These are phyloP conservation scores for Hypholoma fasciculare DNA, from an alignment of 768 basidiomycete species.

Conservation along the genomic window DNA sequence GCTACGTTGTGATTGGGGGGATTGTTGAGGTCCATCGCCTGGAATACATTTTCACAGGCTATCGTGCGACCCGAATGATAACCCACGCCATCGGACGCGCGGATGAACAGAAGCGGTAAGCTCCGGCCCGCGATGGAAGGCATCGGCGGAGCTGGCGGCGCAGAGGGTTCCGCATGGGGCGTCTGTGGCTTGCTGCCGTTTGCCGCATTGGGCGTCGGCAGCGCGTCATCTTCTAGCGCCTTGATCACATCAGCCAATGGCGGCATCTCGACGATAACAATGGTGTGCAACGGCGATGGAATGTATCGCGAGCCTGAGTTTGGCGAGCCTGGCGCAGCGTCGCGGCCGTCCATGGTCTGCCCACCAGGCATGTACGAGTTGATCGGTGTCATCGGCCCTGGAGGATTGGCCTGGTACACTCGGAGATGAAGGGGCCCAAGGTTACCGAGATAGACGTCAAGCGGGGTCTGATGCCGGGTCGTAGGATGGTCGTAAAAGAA, in stretches of 20 bases:
- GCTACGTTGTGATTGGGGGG: constrained; percentile 25
- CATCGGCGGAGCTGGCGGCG: constrained; percentile 32
- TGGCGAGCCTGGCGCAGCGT: constrained; percentile 27
- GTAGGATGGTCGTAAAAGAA: constrained; percentile 82
- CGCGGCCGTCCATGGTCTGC: constrained; percentile 28
- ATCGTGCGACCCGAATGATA: constrained; percentile 88
- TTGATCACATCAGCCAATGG: constrained; percentile 72
- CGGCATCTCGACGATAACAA: constrained; percentile 87
- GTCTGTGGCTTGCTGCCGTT: constrained; percentile 35
- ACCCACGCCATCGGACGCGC: constrained; percentile 81
- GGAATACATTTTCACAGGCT: constrained; percentile 80
- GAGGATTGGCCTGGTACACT: constrained; percentile 71
- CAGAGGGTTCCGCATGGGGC: constrained; percentile 24
- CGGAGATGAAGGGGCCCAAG: constrained; percentile 83
- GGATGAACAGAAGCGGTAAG: constrained; percentile 80
- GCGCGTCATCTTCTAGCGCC: constrained; percentile 71
- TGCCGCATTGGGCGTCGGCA: constrained; percentile 37
- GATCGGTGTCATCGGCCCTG: constrained; percentile 66
- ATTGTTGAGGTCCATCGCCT: constrained; percentile 62
- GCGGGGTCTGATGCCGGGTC: constrained; percentile 61
- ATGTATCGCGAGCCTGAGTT: constrained; percentile 50
- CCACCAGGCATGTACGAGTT: constrained; percentile 56
- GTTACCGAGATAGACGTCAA: constrained; percentile 89
- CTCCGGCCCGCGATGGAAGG: constrained; percentile 66
- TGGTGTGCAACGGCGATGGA: constrained; percentile 64